A percentile compares a stretch with the other conserved stretches of the same genome.
These are phyloP conservation scores for Jimgerdemannia lactiflua DNA, from an alignment of 192 early-diverging fungal species.

Conservation along the genomic window DNA sequence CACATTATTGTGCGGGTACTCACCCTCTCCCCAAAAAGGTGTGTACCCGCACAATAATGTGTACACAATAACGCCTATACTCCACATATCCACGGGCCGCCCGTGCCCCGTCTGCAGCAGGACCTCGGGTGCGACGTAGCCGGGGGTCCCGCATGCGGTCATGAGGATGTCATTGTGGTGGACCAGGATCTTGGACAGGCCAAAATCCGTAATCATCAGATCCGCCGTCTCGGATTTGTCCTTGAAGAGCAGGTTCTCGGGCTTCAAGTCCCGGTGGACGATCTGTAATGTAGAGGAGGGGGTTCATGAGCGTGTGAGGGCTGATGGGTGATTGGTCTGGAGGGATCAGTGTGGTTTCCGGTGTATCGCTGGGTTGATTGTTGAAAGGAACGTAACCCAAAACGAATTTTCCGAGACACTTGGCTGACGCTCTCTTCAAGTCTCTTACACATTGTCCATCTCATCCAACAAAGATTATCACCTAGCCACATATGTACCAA, in stretches of 20 bases:
- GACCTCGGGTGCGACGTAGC: constrained; percentile 88
- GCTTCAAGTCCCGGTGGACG: constrained; percentile 85
- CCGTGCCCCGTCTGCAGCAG: constrained; percentile 83
- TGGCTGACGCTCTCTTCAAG: no score
- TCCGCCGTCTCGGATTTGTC: constrained; percentile 53
- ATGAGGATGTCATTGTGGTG: constrained; percentile 75
- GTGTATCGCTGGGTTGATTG: no score
- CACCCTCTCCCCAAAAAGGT: constrained; percentile 58
- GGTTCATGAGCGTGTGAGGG: constrained; percentile 2
- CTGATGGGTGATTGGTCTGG: no score
- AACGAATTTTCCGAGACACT: no score
- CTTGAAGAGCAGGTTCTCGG: constrained; percentile 84
- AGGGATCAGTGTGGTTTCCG: no score
- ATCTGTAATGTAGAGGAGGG: no score
- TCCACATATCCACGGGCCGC: constrained; percentile 95
- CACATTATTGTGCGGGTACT: background rate
- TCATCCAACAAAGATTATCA: no score
- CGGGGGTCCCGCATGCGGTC: constrained; percentile 89
- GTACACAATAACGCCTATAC: constrained; percentile 89
- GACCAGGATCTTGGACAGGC: constrained; percentile 68
- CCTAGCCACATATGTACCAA: background rate
- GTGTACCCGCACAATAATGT: constrained; percentile 82
- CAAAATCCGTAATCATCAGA: constrained; percentile 91
- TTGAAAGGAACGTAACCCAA: no score
- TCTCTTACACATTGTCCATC: no score